Conservation (phyloP, 2,329 filamentous ascomycete species). For the Aphanoascus verrucosus region DNA sequence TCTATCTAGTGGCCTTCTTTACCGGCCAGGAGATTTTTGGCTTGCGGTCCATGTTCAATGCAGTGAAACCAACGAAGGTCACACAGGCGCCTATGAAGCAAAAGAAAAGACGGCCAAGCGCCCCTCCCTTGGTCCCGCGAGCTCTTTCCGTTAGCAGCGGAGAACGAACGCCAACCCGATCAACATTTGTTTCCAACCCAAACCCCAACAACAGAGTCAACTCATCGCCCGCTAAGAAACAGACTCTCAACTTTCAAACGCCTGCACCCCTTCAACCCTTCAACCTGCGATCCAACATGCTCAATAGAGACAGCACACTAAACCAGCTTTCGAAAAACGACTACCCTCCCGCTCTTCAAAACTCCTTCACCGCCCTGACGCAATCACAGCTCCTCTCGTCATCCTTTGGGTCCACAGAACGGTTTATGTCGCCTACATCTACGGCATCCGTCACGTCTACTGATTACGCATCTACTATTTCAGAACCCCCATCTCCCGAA, state of each 20-base stretch:
- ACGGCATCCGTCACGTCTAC: conserved; percentile 12
- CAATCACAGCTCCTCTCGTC: conserved; percentile 11
- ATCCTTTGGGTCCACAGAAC: conserved; percentile 16
- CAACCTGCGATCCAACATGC: neutral
- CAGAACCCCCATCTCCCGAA: conserved; percentile 14
- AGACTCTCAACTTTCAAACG: neutral
- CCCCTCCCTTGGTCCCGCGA: neutral
- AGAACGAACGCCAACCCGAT: conserved; percentile 8
- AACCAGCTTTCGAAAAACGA: conserved; percentile 10
- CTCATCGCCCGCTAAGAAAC: neutral
- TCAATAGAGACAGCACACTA: neutral
- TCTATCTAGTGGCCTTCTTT: conserved; percentile 32
- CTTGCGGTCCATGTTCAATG: conserved; percentile 19
- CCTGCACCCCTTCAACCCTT: neutral
- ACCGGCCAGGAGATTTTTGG: conserved; percentile 29
- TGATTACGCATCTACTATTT: conserved; percentile 16
- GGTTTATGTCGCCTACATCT: conserved; percentile 13
- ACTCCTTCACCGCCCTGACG: conserved; percentile 8
- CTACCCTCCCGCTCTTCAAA: conserved; percentile 4
- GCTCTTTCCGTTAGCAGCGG: conserved; percentile 1
- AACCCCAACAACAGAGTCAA: neutral
- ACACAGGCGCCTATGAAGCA: neutral
- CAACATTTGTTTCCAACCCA: neutral
- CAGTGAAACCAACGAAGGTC: neutral
- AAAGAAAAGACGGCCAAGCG: neutral